A percentile compares a stretch with the other conserved stretches of the same genome.
phyloP scores from a whole-genome alignment of 2,329 filamentous ascomycete genomes.

The Alternaria burnsii region DNA sequence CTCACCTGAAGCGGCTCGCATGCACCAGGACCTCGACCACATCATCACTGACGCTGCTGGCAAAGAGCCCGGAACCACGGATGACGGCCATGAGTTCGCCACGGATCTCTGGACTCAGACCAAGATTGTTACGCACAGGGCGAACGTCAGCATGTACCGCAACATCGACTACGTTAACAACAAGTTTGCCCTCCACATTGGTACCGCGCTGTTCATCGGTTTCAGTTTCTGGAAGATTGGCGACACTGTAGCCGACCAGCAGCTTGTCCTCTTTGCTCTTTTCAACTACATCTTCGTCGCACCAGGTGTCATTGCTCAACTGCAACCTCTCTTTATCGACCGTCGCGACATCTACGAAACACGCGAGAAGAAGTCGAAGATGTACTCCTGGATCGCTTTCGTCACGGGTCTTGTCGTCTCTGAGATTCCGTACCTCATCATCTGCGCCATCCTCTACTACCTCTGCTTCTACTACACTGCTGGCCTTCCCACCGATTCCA shows the following conservation, averaged over 20 bases:
- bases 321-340: conserved; percentile 57
- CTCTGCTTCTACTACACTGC: conserved; percentile 71
- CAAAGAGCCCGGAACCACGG: conserved; percentile 48
- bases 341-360: conserved; percentile 62
- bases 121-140: conserved; percentile 32
- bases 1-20: conserved; percentile 43
- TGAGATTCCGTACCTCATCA: conserved; percentile 71
- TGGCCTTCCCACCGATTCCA: conserved; percentile 48
- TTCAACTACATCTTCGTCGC: conserved; percentile 60
- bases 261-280: conserved; percentile 57
- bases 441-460: conserved; percentile 69
- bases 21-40: conserved; percentile 48
- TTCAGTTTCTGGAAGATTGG: conserved; percentile 42
- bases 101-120: conserved; percentile 34
- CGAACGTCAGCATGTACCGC: conserved; percentile 34
- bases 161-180: conserved; percentile 40
- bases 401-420: conserved; percentile 73
- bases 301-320: conserved; percentile 51
- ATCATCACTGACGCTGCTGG: conserved; percentile 50
- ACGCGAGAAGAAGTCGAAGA: conserved; percentile 69
- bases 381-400: conserved; percentile 78
- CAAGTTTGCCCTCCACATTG: conserved; percentile 36
- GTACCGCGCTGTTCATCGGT: conserved; percentile 35
- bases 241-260: conserved; percentile 48
- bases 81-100: conserved; percentile 52